Evolutionary conservation across 2,329 filamentous ascomycete species (phyloP).

Genomic region (Penicillium sp.): DNA sequence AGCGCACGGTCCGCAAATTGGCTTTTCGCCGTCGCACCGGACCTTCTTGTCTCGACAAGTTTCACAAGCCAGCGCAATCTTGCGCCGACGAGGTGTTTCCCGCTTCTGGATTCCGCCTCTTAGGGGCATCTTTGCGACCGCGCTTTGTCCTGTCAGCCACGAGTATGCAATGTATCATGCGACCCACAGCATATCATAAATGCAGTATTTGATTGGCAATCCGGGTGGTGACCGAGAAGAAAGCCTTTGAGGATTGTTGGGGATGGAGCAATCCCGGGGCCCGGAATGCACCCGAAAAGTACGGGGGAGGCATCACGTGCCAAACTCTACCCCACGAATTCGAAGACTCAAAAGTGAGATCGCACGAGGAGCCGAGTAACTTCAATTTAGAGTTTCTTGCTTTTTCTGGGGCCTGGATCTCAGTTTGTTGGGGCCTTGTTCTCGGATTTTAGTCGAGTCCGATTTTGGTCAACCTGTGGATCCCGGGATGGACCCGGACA

Average conservation of each 20-base stretch:
- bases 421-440: not conserved
- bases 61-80: conserved; percentile 46
- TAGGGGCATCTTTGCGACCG: conserved; percentile 14
- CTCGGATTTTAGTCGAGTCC: not conserved
- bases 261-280: not conserved
- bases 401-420: not conserved
- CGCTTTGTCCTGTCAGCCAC: conserved; percentile 1
- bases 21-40: conserved; percentile 47
- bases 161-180: not conserved
- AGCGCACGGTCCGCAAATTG: conserved; percentile 47
- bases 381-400: not conserved
- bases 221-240: conserved; percentile 1
- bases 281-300: not conserved
- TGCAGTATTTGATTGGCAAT: not conserved
- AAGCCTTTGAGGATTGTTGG: not conserved
- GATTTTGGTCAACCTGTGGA: not conserved
- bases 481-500: conserved; percentile 17
- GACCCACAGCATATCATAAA: not conserved
- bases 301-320: conserved; percentile 1
- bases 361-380: not conserved
- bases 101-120: conserved; percentile 15
- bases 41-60: conserved; percentile 46
- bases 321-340: not conserved
- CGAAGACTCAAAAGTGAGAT: not conserved
- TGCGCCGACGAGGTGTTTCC: conserved; percentile 21